Base-by-base conservation (phyloP, 2,329 filamentous ascomycete species). In the Pestalotiopsis sp. region DNA sequence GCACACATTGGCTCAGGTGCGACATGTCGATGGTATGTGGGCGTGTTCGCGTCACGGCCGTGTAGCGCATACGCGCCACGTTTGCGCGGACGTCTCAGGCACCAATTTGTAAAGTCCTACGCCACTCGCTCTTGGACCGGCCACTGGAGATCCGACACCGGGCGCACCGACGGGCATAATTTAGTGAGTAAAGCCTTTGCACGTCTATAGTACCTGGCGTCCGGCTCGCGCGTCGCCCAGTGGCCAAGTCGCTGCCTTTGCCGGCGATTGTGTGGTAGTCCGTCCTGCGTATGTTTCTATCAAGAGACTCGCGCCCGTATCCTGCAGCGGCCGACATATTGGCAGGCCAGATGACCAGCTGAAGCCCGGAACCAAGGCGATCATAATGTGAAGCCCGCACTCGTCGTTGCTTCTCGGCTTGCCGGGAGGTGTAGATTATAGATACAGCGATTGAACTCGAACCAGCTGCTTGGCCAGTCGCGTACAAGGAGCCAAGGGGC, bases 401-500 rank as follows among this genome's bases (percentile, higher is more conserved):
- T 26, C 26, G 26, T 26, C 26, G 26, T 26, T 26, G 26, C 4
- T 26, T 26, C 26, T 4, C 26, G 26, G 26, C 26, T 26, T 26
- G 26, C 4, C 26, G 4, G 26, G 26, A 26, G 26, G 77, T 72
- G 61, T 75, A 69, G 70, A 80, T 80, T 72, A 62, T 75, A 69
- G 70, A 80, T 80, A 20, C 81, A 76, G 68, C 78, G 79, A 59
- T 72, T 78, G 70, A 82, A 82, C 68, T 84, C 82, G 69, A 80
- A 78, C 66, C 83, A 83, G 1, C 77, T 79, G 4, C 81, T 81
- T 2, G 81, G 81, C 82, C 81, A 84, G 39, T 81, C 82, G 70
- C 84, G 81, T 1, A 81, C 71, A 39, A 83, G 70, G 1, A 84
- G 70, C 1, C 84, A 70, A 0, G 82, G 80, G 40, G 83, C 79